A percentile compares a stretch with the other conserved stretches of the same genome.
phyloP scores from a whole-genome alignment of 2,329 filamentous ascomycete genomes.

The Fusarium sp. region DNA sequence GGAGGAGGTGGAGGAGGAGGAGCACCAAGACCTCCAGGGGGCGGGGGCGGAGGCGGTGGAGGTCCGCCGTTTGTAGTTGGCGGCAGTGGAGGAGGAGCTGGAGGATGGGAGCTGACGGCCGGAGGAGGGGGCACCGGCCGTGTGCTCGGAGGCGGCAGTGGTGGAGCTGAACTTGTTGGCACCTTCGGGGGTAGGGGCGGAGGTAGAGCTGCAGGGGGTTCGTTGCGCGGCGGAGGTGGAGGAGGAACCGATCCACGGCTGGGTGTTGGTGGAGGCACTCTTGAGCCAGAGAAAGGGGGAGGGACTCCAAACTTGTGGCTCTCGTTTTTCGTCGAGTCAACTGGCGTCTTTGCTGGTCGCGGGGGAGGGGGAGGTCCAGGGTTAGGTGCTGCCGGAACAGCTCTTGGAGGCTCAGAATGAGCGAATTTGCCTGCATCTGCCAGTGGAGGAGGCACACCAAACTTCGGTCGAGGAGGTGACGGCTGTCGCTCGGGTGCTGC shows the following conservation, averaged over 20 bases:
- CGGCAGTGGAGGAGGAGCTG: constrained; percentile 57
- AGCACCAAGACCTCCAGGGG: constrained; percentile 47
- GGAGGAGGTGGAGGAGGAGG: constrained; percentile 28
- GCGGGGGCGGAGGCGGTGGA: constrained; percentile 60
- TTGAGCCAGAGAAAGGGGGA: constrained; percentile 79
- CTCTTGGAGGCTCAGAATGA: constrained; percentile 58
- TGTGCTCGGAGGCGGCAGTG: constrained; percentile 63
- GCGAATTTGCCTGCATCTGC: constrained; percentile 91
- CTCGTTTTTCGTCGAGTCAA: constrained; percentile 66
- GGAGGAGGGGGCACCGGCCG: constrained; percentile 67
- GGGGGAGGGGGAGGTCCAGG: constrained; percentile 53
- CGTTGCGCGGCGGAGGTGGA: constrained; percentile 68
- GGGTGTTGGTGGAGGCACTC: constrained; percentile 80
- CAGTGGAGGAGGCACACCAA: constrained; percentile 87
- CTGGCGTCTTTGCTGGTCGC: constrained; percentile 73
- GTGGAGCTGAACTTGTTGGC: constrained; percentile 58
- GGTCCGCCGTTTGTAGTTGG: constrained; percentile 52
- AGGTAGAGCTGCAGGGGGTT: constrained; percentile 51
- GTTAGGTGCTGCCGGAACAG: constrained; percentile 44
- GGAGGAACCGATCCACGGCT: constrained; percentile 78
- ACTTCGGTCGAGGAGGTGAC: constrained; percentile 76
- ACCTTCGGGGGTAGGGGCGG: constrained; percentile 63
- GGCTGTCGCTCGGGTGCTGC: constrained; percentile 72
- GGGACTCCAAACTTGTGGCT: constrained; percentile 78
- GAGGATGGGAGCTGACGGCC: constrained; percentile 49